Evolutionary conservation across 352 stramenopile species (phyloP).

Genomic region (Blastocystis sp.): DNA sequence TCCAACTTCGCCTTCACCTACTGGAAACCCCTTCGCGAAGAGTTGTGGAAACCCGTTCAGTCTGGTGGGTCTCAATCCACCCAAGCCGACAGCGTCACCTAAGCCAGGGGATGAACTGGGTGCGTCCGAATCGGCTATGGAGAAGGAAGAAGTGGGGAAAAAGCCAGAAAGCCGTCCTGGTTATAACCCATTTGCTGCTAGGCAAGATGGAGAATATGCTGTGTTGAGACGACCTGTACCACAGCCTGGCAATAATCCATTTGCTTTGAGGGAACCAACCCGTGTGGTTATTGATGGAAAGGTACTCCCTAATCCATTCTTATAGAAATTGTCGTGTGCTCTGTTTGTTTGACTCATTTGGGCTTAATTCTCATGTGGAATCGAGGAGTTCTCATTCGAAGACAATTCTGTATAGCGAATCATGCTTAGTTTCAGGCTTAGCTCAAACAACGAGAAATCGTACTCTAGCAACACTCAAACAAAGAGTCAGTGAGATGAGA

Average conservation of each 20-base stretch:
- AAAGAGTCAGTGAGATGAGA: neutral
- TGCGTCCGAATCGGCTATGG: neutral
- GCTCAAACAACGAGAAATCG: neutral
- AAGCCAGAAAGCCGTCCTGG: neutral
- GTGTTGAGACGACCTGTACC: neutral
- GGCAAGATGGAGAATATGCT: neutral
- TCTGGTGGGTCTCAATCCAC: neutral
- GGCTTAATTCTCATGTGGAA: neutral
- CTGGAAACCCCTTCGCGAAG: neutral
- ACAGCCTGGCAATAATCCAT: neutral
- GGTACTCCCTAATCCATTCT: neutral
- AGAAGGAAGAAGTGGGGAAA: neutral
- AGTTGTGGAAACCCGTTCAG: slow-evolving; percentile 24
- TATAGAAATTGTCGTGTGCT: neutral
- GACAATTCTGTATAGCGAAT: neutral
- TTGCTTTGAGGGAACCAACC: neutral
- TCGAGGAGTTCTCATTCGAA: neutral
- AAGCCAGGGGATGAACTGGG: neutral
- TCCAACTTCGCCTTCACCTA: neutral
- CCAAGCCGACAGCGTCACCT: neutral
- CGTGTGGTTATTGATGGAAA: slow-evolving; percentile 11
- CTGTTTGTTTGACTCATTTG: neutral
- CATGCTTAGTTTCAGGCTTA: neutral
- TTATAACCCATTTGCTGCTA: slow-evolving; percentile 36
- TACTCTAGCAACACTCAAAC: neutral